Conservation (phyloP, 176 grass and related monocot genomes). For the Olyra latifolia region DNA sequence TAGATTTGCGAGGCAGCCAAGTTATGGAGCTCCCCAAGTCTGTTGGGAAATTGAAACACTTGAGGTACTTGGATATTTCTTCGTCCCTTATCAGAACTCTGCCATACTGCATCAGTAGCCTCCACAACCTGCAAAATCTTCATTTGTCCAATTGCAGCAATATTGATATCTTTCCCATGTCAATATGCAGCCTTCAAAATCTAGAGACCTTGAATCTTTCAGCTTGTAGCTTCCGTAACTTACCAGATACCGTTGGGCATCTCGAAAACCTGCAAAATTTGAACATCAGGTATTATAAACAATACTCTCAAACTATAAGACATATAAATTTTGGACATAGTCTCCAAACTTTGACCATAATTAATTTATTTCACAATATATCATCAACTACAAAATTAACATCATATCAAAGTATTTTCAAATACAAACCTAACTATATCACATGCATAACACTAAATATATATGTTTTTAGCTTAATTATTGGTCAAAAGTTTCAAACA, state of each 20-base stretch:
- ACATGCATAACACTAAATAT: no score
- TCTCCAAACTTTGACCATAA: no score
- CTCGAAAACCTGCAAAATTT: conserved; percentile 47
- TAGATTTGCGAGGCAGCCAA: conserved; percentile 48
- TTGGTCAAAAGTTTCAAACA: no score
- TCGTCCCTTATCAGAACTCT: conserved; percentile 41
- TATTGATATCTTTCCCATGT: conserved; percentile 50
- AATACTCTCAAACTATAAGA: no score
- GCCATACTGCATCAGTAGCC: conserved; percentile 43
- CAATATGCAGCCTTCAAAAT: conserved; percentile 42
- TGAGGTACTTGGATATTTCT: conserved; percentile 62
- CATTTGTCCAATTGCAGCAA: conserved; percentile 42
- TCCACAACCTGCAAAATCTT: conserved; percentile 58
- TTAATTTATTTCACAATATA: no score
- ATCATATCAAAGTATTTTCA: no score
- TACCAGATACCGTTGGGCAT: conserved; percentile 44
- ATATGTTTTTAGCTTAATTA: no score
- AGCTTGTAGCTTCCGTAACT: conserved; percentile 42
- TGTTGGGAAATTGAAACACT: conserved; percentile 45
- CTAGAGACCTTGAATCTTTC: conserved; percentile 52
- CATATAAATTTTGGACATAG: no score
- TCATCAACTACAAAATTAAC: no score
- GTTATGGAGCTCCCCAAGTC: conserved; percentile 39
- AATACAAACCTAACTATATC: no score
- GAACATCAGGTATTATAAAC: no score